Base-by-base conservation (phyloP, 2,329 filamentous ascomycete species). In the Acrocalymma vagum region DNA sequence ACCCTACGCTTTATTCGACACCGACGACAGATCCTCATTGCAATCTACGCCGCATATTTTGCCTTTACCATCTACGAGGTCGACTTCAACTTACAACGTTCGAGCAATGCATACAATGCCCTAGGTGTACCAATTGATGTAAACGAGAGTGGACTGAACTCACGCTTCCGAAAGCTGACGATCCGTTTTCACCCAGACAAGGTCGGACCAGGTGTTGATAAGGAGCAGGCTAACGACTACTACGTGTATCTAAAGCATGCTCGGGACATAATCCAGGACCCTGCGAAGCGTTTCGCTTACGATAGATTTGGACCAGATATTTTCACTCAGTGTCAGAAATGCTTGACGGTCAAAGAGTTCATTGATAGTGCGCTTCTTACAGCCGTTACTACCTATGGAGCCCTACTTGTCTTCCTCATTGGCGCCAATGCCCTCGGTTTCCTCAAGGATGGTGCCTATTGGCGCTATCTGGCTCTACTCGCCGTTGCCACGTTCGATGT, bases 51-150 rank as follows among this genome's bases (percentile, higher is more conserved):
- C 32, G 74, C 82, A 46, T 99, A 97, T 74, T 88, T 97, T 24
- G 73, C 87, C 52, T 96, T 96, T 78, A 96, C 91, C 30, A 84
- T 97, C 60, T 94, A 92, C 74, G 93, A 97, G 73, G 87, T 90
- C 60, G 89, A 95, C 78, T 84, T 88, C 74, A 84, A 90, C 50
- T 79, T 96, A 18, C 86, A 83, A 49, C 75, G 79, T 29, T 75
- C 78, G 1, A 84, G 87, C 13, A 85, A 90, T 69, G 96, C 88
- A 74, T 97, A 96, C 74, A 77, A 82, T 30, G 81, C 87, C 50
- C 81, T 99, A 0, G 84, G 84, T 23, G 81, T 96, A 1, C 76
- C 85, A 9, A 78, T 86, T 24, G 70, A 80, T 41, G 87, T 88
- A 9, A 79, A 82, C 37, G 90, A 95, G 37, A 82, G 82, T 57